Base-by-base conservation (phyloP, 2,329 filamentous ascomycete genomes). In the Ceratocystis variospora region DNA sequence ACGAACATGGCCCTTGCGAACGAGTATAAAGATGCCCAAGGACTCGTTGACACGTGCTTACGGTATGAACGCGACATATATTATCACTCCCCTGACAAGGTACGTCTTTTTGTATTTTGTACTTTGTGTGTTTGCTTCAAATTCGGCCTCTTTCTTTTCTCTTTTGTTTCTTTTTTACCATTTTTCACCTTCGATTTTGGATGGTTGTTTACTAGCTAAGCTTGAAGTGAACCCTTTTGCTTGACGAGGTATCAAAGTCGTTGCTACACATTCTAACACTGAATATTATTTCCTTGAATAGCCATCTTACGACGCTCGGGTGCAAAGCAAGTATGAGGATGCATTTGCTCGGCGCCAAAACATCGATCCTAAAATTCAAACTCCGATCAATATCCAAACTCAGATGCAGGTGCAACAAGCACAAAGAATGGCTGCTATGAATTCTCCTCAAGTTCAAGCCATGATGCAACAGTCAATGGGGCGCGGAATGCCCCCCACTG, bases 271-370 rank as follows among this genome's bases (percentile, higher is more conserved):
- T 31, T 53, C 37, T n/a, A 19, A 28, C 6, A 19, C 61, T 71
- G 59, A 28, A 45, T 28, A 7, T 46, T 41, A 19, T 19, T 61
- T 25, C 61, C 45, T 37, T 46, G 45, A 4, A 4, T 64, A 84
- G 82, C 74, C 76, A 64, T 73, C 72, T 0, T 85, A 85, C 69
- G 81, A 84, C 17, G 74, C 77, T 63, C 73, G 75, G 41, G 78
- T 85, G 72, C 71, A 71, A 1, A 71, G 70, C 10, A 82, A 80
- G 69, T 75, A 77, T 0, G 71, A 77, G 62, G 81, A 84, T 4
- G 76, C 83, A 57, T 78, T 78, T 67, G 76, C 76, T 67, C 79
- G 78, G 69, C 79, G 82, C 48, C 78, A 83, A 69, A 75, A 75
- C 3, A 80, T 81, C 69, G 79, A 79, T 57, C 76, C 77, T 0